Evolutionary conservation across 2,329 filamentous ascomycete genomes (phyloP), one percentile per base, ranked within the genome.

Genomic region (Blastomyces gilchristii): DNA sequence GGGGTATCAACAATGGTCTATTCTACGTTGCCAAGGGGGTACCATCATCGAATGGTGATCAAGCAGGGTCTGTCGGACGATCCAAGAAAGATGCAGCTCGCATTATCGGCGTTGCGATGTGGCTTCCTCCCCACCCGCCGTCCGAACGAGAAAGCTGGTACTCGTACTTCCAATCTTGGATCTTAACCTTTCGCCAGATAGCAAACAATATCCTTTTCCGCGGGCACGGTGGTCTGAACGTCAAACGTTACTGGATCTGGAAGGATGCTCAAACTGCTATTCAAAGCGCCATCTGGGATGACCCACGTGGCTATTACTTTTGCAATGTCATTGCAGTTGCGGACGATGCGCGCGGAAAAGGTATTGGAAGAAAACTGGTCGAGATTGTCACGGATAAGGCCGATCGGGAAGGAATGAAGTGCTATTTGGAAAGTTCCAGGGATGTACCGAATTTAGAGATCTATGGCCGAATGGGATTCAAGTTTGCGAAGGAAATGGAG

Each of bases 271-370:
- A 91, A 72, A 79, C 81, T 0, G 76, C 82, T 49, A 85, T 83
- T 0, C 87, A 90, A 62, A 76, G 77, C 0, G 75, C 82, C 34
- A 74, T 89, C 3, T 90, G 87, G 87, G 83, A 77, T 0, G 85
- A 88, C 63, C 79, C 81, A 0, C 77, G 80, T 5, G 88, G 88
- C 0, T 90, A 90, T 69, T 90, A 89, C 69, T 90, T 90, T 67
- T 86, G 88, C 67, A 91, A 90, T 69, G 88, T 90, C 65, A 84
- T 90, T 69, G 86, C 87, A 0, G 87, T 90, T 1, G 72, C 83
- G 18, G 85, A 87, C 0, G 81, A 84, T 58, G 81, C 80, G 41
- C 87, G 90, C 71, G 86, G 86, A 0, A 83, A 80, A 68, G 87
- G 87, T 0, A 82, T 90, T 2, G 88, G 87, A 0, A 83, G 83